phyloP scores from a whole-genome alignment of 441 rosid species.

The Gossypium davidsonii region DNA sequence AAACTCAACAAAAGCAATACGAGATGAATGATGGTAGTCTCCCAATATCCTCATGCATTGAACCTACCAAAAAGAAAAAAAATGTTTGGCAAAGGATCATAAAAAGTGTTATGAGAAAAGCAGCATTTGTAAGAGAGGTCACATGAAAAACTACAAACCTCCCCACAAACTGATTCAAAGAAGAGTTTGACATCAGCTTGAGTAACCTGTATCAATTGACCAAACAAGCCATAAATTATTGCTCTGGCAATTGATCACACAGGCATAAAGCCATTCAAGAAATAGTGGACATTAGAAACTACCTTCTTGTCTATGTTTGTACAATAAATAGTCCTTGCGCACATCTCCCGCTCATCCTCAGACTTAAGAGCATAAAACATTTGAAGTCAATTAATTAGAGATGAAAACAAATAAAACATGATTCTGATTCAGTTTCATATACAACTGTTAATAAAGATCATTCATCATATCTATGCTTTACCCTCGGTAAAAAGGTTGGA shows the following conservation, averaged over 20 bases:
- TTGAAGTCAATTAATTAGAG: slow-evolving; percentile 15
- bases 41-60: slow-evolving; percentile 85
- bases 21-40: slow-evolving; percentile 80
- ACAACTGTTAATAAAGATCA: background rate
- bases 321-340: slow-evolving; percentile 87
- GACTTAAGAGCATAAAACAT: slow-evolving; percentile 39
- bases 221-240: slow-evolving; percentile 10
- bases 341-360: slow-evolving; percentile 94
- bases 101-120: slow-evolving; percentile 1
- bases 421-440: background rate
- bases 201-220: slow-evolving; percentile 48
- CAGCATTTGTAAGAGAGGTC: background rate
- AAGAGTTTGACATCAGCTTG: slow-evolving; percentile 70
- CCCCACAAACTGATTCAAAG: slow-evolving; percentile 82
- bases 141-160: slow-evolving; percentile 45
- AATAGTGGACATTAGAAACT: slow-evolving; percentile 2
- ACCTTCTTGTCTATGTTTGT: slow-evolving; percentile 95
- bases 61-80: slow-evolving; percentile 41
- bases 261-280: background rate
- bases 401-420: background rate
- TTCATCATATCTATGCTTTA: slow-evolving; percentile 24
- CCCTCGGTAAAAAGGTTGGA: slow-evolving; percentile 89
- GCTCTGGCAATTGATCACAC: background rate
- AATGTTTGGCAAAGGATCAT: slow-evolving; percentile 7
- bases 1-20: slow-evolving; percentile 92